phyloP scores from a whole-genome alignment of 257 asterid genomes.

The Petrea volubilis region DNA sequence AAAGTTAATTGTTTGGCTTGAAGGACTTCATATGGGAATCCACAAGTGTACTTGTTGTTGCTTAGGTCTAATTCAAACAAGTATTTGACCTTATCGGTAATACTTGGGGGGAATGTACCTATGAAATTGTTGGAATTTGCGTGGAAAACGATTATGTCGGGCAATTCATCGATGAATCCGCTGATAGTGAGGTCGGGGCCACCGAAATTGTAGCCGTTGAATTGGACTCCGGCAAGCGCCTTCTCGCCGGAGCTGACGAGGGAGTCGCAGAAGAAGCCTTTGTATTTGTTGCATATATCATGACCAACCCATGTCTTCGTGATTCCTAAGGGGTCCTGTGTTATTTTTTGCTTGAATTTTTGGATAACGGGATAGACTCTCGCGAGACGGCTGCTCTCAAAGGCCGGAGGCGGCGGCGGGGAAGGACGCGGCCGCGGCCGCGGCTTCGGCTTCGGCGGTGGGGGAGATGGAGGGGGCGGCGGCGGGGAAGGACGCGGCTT shows the following conservation, averaged over 20 bases:
- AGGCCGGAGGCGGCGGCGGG: neutral
- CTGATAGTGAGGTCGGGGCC: conserved; percentile 21
- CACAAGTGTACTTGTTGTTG: conserved; percentile 31
- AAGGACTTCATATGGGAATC: conserved; percentile 26
- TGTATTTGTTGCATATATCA: conserved; percentile 31
- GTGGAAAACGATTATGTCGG: conserved; percentile 28
- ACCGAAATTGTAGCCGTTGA: conserved; percentile 31
- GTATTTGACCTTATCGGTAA: conserved; percentile 17
- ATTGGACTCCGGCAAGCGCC: conserved; percentile 24
- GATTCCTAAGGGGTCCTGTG: conserved; percentile 19
- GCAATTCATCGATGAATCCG: conserved; percentile 25
- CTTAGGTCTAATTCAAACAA: conserved; percentile 31
- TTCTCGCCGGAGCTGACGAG: neutral
- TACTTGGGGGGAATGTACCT: conserved; percentile 22
- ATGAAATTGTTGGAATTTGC: conserved; percentile 34
- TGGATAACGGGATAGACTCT: conserved; percentile 27
- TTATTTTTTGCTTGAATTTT: conserved; percentile 26
- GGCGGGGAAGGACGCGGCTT: no score
- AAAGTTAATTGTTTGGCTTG: conserved; percentile 27
- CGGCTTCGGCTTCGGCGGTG: no score
- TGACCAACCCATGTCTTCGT: conserved; percentile 25
- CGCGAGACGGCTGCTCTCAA: conserved; percentile 27
- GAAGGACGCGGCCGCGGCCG: no score
- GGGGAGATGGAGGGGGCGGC: neutral
- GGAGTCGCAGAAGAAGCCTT: conserved; percentile 32